phyloP scores from a whole-genome alignment of 768 basidiomycete genomes.

The Polyporus arcularius region DNA sequence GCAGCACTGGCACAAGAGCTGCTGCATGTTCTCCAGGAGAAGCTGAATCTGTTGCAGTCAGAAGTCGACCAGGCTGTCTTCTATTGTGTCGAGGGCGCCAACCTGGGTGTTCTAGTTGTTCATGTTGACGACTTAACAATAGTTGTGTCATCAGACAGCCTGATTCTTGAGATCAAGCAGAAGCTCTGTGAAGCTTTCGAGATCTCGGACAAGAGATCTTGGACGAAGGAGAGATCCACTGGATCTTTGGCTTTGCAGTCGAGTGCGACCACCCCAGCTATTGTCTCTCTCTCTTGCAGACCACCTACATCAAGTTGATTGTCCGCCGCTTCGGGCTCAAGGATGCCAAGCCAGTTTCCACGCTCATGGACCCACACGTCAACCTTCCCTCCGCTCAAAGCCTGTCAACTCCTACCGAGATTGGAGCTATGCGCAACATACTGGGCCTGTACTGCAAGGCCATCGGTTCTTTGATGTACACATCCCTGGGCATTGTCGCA shows the following conservation, averaged over 20 bases:
- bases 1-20: slow-evolving; percentile 22
- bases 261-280: slow-evolving; percentile 10
- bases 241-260: slow-evolving; percentile 22
- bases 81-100: neutral
- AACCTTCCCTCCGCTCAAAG: slow-evolving; percentile 3
- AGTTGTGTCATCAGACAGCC: too few species aligned
- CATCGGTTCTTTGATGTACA: slow-evolving; percentile 35
- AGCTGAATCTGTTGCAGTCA: slow-evolving; percentile 5
- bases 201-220: too few species aligned
- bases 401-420: slow-evolving; percentile 6
- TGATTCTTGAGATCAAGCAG: too few species aligned
- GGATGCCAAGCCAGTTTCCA: slow-evolving; percentile 1
- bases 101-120: slow-evolving; percentile 3
- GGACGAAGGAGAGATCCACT: slow-evolving; percentile 18
- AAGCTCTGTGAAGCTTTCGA: too few species aligned
- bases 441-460: slow-evolving; percentile 22
- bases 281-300: slow-evolving; percentile 16
- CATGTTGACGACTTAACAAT: slow-evolving; percentile 23
- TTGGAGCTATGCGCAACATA: slow-evolving; percentile 7
- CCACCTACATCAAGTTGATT: slow-evolving; percentile 15
- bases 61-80: slow-evolving; percentile 18
- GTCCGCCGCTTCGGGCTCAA: slow-evolving; percentile 12
- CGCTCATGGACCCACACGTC: slow-evolving; percentile 7
- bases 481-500: slow-evolving; percentile 16
- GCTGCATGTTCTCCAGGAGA: slow-evolving; percentile 1